Evolutionary conservation across 371 early-diverging fungal genomes (phyloP).

Genomic region (Choanephora cucurbitarum): DNA sequence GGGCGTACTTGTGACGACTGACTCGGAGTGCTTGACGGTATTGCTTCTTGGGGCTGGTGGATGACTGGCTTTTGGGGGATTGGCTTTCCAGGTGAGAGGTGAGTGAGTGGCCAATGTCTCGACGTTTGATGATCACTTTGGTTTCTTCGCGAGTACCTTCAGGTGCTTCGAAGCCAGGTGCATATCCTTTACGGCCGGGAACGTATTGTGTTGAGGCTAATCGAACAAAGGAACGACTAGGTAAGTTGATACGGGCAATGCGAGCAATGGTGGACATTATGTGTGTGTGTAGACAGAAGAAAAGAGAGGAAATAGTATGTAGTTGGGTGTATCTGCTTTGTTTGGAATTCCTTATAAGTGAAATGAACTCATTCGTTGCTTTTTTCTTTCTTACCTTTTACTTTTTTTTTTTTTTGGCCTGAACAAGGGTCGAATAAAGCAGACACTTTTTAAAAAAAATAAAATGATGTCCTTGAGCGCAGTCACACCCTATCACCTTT

Average conservation of each 20-base stretch:
- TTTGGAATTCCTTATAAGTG: too few species aligned
- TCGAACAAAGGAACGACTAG: conserved; percentile 4
- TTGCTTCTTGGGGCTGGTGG: conserved; percentile 31
- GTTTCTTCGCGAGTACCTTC: conserved; percentile 34
- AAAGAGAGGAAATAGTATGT: too few species aligned
- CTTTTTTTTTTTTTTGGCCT: too few species aligned
- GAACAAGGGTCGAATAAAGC: too few species aligned
- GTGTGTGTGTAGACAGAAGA: neutral
- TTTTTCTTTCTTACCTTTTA: too few species aligned
- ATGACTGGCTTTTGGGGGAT: neutral
- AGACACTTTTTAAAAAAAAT: too few species aligned
- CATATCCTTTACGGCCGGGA: conserved; percentile 35
- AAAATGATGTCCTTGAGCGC: too few species aligned
- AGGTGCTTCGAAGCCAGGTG: conserved; percentile 47
- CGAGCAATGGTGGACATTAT: neutral
- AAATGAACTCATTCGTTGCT: too few species aligned
- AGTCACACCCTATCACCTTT: too few species aligned
- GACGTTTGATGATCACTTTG: conserved; percentile 28
- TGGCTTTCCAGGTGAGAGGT: conserved; percentile 35
- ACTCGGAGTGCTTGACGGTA: conserved; percentile 40
- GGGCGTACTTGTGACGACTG: conserved; percentile 44
- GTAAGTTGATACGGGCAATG: neutral
- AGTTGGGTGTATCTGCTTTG: too few species aligned
- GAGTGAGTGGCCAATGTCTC: conserved; percentile 32
- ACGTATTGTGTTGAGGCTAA: conserved; percentile 24